Evolutionary conservation across 768 basidiomycete species (phyloP).

Genomic region (Boletus rubroflammeus): DNA sequence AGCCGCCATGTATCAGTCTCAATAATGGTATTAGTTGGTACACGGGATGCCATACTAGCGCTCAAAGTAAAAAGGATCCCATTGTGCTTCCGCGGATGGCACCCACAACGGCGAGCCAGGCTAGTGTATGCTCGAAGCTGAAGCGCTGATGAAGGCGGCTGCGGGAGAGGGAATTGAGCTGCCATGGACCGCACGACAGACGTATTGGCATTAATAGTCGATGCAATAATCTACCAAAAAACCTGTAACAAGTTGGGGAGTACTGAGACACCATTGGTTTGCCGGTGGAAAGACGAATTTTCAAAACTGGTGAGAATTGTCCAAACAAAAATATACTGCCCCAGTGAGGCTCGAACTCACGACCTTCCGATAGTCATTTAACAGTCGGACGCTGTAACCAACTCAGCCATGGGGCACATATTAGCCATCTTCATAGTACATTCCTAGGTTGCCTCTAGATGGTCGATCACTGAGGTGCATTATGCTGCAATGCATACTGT

Average conservation of each 20-base stretch:
- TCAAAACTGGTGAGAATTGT: too few relatives aligned
- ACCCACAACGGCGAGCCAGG: background rate
- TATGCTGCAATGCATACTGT: too few relatives aligned
- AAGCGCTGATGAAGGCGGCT: background rate
- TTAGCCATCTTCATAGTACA: accelerated
- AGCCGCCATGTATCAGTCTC: conserved; percentile 7
- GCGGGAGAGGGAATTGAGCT: background rate
- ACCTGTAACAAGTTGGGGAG: too few relatives aligned
- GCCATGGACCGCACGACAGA: background rate
- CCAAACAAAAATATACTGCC: conserved; percentile 30
- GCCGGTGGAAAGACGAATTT: too few relatives aligned
- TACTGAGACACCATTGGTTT: too few relatives aligned
- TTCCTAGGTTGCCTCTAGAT: too few relatives aligned
- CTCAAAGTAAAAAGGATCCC: background rate
- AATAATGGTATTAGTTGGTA: conserved; percentile 1
- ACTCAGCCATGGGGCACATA: conserved; percentile 49
- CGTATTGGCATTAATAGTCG: background rate
- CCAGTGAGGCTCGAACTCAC: conserved; percentile 53
- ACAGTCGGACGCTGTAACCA: conserved; percentile 51
- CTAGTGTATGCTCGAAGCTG: background rate
- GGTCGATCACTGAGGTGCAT: background rate
- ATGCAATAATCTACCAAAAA: background rate
- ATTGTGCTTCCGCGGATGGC: background rate
- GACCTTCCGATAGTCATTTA: conserved; percentile 44
- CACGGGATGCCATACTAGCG: conserved; percentile 1